Base-by-base conservation (phyloP, 1,284 basidiomycete species). In the Malassezia furfur region DNA sequence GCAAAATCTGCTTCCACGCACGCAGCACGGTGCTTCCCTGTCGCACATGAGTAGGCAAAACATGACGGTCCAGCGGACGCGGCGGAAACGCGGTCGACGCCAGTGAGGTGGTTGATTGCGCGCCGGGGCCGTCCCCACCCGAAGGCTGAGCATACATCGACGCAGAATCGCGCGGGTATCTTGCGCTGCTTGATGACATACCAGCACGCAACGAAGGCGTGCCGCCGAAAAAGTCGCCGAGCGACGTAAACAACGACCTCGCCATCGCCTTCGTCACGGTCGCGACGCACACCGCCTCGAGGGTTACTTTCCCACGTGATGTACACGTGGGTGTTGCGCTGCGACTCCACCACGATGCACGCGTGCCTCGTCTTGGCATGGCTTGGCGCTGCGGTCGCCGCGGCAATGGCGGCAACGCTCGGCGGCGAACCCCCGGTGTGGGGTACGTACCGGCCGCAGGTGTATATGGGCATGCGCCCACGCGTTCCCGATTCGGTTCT, bases 381-480 rank as follows among this genome's bases (percentile, higher is more conserved):
- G 25, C 17, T 45, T 17, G 32, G 32, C 3, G 55, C 59, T 43
- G 54, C 31, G n/a, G 9, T 52, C 3, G 53, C 60, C 22, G 59
- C 59, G 0, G 57, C 47, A 36, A 39, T 14, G 48, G n/a, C 54
- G 11, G 59, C 59, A 11, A 59, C 63, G 19, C 38, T 28, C 7
- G 17, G 19, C 22, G 41, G 21, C 41, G 38, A 17, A 9, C 19
- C 67, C 19, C 83, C 84, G 8, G 76, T 89, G n/a, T 94, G 91
- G 91, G 89, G 89, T 3, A 80, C 86, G 0, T 94, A 91, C 74
- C 80, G 91, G 37, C 88, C 91, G 1, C 88, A 89, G 68, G 80
- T 94, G 30, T 96, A 94, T 78, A 93, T 96, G 76, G 91, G 91
- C 30, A 78, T 96, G 50, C 80, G 88, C 43, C 87, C 91, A 19